These are phyloP conservation scores for Fraxinus nigra DNA, from an alignment of 305 asterid species.

Conservation along the genomic window DNA sequence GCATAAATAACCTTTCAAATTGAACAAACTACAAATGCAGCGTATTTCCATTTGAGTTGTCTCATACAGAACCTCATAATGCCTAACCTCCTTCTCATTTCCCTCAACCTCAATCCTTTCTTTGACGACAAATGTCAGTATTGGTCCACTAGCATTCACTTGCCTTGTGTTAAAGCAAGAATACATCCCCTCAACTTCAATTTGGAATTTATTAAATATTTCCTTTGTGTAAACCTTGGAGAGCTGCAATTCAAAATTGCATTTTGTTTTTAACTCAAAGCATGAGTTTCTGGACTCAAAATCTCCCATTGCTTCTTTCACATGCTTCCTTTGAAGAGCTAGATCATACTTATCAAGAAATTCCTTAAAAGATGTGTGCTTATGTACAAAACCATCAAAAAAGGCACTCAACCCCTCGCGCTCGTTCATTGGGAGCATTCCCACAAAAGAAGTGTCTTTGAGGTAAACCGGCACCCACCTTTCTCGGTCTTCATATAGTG, in stretches of 20 bases:
- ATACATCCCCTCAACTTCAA: conserved; percentile 50
- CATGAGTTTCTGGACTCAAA: conserved; percentile 42
- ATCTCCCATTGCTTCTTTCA: conserved; percentile 53
- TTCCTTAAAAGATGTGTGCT: conserved; percentile 54
- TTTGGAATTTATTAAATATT: conserved; percentile 49
- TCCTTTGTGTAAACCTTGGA: conserved; percentile 49
- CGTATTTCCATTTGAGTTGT: conserved; percentile 45
- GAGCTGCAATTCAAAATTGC: conserved; percentile 57
- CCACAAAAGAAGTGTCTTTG: conserved; percentile 42
- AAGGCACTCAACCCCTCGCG: conserved; percentile 31
- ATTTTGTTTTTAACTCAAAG: conserved; percentile 44
- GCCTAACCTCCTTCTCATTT: conserved; percentile 40
- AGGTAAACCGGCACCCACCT: conserved; percentile 59
- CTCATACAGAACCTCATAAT: conserved; percentile 52
- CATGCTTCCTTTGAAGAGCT: conserved; percentile 48
- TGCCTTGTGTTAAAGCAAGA: conserved; percentile 55
- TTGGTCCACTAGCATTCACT: conserved; percentile 36
- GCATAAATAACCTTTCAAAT: conserved; percentile 55
- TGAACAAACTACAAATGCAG: conserved; percentile 57
- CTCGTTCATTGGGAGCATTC: conserved; percentile 44
- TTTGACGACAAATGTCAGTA: conserved; percentile 45
- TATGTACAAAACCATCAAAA: conserved; percentile 56
- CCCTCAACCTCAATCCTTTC: conserved; percentile 41
- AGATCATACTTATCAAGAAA: conserved; percentile 58
- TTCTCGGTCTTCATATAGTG: conserved; percentile 46